These are phyloP conservation scores for Teratosphaeria zuluensis DNA, from an alignment of 2,329 filamentous ascomycete genomes.

Conservation along the genomic window DNA sequence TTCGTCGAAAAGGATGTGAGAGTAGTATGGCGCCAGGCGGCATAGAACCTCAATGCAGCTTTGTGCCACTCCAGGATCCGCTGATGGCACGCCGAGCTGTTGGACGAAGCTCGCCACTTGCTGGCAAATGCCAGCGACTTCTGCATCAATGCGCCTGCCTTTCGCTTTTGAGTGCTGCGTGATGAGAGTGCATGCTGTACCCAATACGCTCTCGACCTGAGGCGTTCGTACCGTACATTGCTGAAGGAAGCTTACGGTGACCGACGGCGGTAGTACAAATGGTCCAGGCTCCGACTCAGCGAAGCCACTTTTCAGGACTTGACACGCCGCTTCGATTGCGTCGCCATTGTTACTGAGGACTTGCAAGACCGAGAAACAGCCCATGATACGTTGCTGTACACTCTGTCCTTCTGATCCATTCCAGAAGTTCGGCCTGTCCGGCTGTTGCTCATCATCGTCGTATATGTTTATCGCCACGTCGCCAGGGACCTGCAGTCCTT, in stretches of 20 bases:
- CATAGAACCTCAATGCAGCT: constrained; percentile 64
- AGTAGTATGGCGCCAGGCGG: constrained; percentile 51
- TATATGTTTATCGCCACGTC: constrained; percentile 62
- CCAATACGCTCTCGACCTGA: constrained; percentile 58
- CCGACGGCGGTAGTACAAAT: constrained; percentile 61
- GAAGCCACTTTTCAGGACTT: constrained; percentile 63
- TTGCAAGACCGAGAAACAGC: constrained; percentile 41
- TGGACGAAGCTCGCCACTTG: constrained; percentile 56
- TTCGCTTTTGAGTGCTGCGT: constrained; percentile 28
- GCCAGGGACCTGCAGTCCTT: constrained; percentile 58
- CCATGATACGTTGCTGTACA: constrained; percentile 43
- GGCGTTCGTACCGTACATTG: constrained; percentile 49
- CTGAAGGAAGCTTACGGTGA: constrained; percentile 55
- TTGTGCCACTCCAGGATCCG: constrained; percentile 63
- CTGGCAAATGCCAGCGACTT: constrained; percentile 45
- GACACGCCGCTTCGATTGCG: constrained; percentile 61
- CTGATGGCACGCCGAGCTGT: constrained; percentile 51
- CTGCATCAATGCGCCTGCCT: constrained; percentile 35
- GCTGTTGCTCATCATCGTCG: constrained; percentile 29
- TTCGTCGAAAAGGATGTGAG: constrained; percentile 50
- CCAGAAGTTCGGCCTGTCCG: constrained; percentile 37
- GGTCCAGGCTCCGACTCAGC: constrained; percentile 64
- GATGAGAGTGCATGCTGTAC: constrained; percentile 61
- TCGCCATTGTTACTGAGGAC: constrained; percentile 54
- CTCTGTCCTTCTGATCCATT: constrained; percentile 36